Evolutionary conservation across 305 asterid species (phyloP).

Genomic region (Solanum hybrid): DNA sequence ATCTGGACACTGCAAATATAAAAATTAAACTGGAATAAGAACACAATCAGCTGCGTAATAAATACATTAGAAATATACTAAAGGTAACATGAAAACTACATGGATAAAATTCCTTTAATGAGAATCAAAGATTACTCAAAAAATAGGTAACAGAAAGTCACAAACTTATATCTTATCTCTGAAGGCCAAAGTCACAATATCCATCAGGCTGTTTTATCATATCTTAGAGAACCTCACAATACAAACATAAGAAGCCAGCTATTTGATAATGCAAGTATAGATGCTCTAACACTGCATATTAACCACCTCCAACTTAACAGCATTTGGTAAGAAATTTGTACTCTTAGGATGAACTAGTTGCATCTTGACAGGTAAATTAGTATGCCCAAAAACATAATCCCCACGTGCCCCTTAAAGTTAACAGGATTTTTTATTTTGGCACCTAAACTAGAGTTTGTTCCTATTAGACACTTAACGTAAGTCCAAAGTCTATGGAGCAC

Average conservation of each 20-base stretch:
- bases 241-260: neutral
- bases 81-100: neutral
- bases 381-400: neutral
- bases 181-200: neutral
- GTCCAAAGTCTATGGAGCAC: neutral
- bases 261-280: neutral
- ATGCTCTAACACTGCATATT: neutral
- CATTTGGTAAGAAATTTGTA: neutral
- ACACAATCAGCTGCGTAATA: neutral
- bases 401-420: neutral
- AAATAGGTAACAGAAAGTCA: neutral
- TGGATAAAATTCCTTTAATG: neutral
- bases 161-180: neutral
- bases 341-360: neutral
- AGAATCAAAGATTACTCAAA: neutral
- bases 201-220: neutral
- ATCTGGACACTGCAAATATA: slow-evolving; percentile 61
- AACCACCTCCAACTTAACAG: neutral
- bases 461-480: neutral
- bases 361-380: neutral
- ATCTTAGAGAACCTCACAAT: neutral
- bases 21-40: slow-evolving; percentile 17
- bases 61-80: neutral
- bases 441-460: neutral
- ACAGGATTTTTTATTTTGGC: neutral